Conservation (phyloP, 2,329 filamentous ascomycete genomes). For the Aspergillus pseudoviridinutans region DNA sequence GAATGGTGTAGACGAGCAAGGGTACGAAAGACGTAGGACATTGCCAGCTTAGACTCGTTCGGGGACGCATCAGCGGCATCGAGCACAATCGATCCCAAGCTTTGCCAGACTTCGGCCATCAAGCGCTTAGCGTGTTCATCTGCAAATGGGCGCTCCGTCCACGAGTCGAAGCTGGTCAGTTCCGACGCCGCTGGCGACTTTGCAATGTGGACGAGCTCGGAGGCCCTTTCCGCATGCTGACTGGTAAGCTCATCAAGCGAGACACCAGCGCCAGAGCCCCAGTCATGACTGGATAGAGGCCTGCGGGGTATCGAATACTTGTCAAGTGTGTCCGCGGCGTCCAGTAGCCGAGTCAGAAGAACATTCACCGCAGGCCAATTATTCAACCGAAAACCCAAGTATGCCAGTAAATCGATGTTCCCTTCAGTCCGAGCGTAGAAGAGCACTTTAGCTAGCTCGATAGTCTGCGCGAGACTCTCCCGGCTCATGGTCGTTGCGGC, state of each 20-base stretch:
- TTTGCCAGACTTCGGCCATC: slow-evolving; percentile 38
- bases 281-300: slow-evolving; percentile 28
- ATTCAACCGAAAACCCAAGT: slow-evolving; percentile 37
- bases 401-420: slow-evolving; percentile 35
- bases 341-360: slow-evolving; percentile 37
- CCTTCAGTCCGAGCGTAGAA: slow-evolving; percentile 24
- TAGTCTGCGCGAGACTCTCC: slow-evolving; percentile 20
- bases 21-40: slow-evolving; percentile 43
- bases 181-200: neutral
- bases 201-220: slow-evolving; percentile 3
- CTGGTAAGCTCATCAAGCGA: slow-evolving; percentile 30
- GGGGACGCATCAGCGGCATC: slow-evolving; percentile 34
- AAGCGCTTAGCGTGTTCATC: slow-evolving; percentile 20
- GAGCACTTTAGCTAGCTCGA: slow-evolving; percentile 31
- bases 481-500: slow-evolving; percentile 2
- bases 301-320: slow-evolving; percentile 11
- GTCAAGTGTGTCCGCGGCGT: slow-evolving; percentile 28
- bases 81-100: slow-evolving; percentile 39
- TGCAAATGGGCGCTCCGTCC: slow-evolving; percentile 24
- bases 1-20: slow-evolving; percentile 45
- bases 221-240: slow-evolving; percentile 2
- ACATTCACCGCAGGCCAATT: slow-evolving; percentile 40
- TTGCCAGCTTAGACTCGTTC: slow-evolving; percentile 34
- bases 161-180: slow-evolving; percentile 16
- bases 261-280: slow-evolving; percentile 15